Evolutionary conservation across 495 filamentous ascomycete species (phyloP).

Genomic region (Penicillium lividum): DNA sequence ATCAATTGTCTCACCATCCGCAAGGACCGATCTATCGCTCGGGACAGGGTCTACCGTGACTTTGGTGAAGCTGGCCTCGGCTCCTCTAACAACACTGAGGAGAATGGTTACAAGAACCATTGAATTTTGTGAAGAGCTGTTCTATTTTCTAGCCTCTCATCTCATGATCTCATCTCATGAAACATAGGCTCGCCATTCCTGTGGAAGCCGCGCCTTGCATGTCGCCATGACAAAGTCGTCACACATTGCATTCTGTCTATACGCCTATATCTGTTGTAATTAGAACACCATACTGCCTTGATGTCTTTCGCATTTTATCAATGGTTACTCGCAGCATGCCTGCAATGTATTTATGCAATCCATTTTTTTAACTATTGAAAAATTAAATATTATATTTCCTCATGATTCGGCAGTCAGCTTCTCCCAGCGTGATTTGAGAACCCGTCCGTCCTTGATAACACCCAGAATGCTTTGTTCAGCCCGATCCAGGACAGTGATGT

Average conservation of each 20-base stretch:
- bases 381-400: no score
- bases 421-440: conserved; percentile 21
- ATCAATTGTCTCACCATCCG: conserved; percentile 95
- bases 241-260: conserved; percentile 8
- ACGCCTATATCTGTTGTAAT: conserved; percentile 19
- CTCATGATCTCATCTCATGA: background rate
- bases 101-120: conserved; percentile 29
- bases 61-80: conserved; percentile 31
- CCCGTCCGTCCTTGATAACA: conserved; percentile 51
- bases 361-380: no score
- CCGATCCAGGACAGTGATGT: conserved; percentile 49
- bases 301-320: conserved; percentile 4
- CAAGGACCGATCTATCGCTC: conserved; percentile 47
- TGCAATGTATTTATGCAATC: conserved; percentile 19
- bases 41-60: conserved; percentile 43
- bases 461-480: conserved; percentile 43
- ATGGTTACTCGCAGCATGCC: background rate
- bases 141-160: background rate
- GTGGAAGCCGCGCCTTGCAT: background rate
- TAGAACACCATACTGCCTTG: conserved; percentile 9
- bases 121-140: conserved; percentile 8
- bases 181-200: background rate
- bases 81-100: conserved; percentile 7
- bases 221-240: background rate
- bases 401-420: background rate